Evolutionary conservation across 768 basidiomycete species (phyloP), one percentile per base, ranked within the genome.

Genomic region (Tricholoma bakamatsutake): DNA sequence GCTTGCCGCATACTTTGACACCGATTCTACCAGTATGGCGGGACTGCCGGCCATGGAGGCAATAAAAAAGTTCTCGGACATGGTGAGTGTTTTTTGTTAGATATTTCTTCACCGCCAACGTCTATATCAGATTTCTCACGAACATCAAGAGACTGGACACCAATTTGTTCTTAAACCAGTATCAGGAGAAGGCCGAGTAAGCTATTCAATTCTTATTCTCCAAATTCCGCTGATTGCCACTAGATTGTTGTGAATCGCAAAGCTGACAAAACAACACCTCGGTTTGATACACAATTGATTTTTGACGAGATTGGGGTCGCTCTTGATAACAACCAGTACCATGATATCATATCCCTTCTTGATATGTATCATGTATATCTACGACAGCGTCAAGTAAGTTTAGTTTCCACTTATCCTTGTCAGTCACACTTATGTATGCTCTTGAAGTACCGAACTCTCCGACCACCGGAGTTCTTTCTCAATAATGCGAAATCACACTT

Each of bases 331-430:
- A 83, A 94, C 61, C 97, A 99, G 70, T 99, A 98, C 67, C 83
- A 92, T 52, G 93, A 98, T 69, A 83, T 81, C 21, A 92, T 98
- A 56, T 95, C 91, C 18, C 80, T 98, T 45, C 77, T 94, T 57
- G 95, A 98, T 68, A 93, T 98, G 81, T 97, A 96, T 71, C 96
- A 98, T 68, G 87, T 98, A 57, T 97, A 96, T 70, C 80, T 87
- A 46, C 84, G 97, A 52, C 85, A 85, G 62, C 83, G 83, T 59
- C 88, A 90, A 78, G 89, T 90, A 66, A 65, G 70, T 9, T 12
- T 18, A 17, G 30, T 43, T 27, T 42, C 43, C 46, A 17, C 34
- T 30, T 56, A 21, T 17, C 56, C 28, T 55, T 31, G 15, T 27
- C 13, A 27, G 37, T 11, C 53, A 67, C 43, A 67, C 49, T 50